Evolutionary conservation across 2,329 filamentous ascomycete genomes (phyloP), one percentile per base, ranked within the genome.

Genomic region (Claviceps capensis): DNA sequence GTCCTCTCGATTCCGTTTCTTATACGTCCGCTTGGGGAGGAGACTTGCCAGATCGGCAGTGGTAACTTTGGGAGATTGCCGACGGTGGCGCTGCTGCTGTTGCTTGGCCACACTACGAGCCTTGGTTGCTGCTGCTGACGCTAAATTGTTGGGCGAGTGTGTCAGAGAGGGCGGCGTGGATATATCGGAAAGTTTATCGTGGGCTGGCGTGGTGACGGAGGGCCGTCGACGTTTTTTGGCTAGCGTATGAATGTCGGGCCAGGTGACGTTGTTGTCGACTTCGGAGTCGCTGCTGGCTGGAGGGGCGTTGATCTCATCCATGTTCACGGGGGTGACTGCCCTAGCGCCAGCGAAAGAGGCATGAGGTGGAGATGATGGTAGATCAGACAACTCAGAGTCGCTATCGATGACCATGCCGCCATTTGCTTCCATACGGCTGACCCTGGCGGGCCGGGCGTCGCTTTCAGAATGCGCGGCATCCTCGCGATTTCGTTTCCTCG

Each of bases 121-220:
- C 55, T 69, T 56, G 47, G 55, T 36, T 4, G 30, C 45, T 23
- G 42, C 14, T 26, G 61, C 57, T 19, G 58, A 57, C 1, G 65
- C 63, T 54, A 70, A 74, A 58, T 83, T 34, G 9, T 34, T 83
- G 36, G 81, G 81, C 0, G 81, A 85, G 60, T 84, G 80, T 4
- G 81, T 85, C 4, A 85, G 69, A 0, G 81, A 83, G 0, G 81
- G 81, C 0, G 80, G 81, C 2, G 80, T 83, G 1, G 81, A 83
- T 11, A 79, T 67, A 46, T 79, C 73, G 0, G 77, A 80, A n/a
- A 69, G 65, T 45, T 53, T 65, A 45, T 53, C 53, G 30, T 63
- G 62, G 17, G 64, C 53, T 6, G 71, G 69, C 1, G 70, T 71
- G 14, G 63, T 63, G 14, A 64, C 55, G 2, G 69, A 69, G 5